Evolutionary conservation across 768 basidiomycete genomes (phyloP), one percentile per base, ranked within the genome.

Genomic region (Hygrocybe coccinea): DNA sequence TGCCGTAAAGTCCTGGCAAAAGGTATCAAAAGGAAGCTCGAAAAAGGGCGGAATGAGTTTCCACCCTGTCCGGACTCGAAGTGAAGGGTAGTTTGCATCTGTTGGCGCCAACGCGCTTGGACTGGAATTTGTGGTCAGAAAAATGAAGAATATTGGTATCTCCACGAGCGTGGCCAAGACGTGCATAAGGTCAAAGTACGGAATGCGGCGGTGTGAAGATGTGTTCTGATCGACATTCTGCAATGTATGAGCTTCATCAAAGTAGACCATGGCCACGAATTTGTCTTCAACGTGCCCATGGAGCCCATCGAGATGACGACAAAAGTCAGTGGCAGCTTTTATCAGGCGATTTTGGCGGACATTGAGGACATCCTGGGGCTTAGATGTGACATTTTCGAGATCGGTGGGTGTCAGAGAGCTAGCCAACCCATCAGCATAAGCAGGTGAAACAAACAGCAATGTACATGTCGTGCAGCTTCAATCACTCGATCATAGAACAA

Each of bases 241-340:
- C 50, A 51, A 22, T 22, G 50, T 36, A 51, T 51, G 50, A 17
- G 50, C 50, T 51, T 51, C 50, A 22, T 51, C 50, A 36, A 51
- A 51, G 34, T 51, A 51, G 25, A 51, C 50, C 10, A 51, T 33
- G 3, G 50, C 50, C 35, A 36, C 25, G 33, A 51, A 14, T 36
- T 36, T 12, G 4, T 17, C 10, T 9, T 22, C 34, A 36, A 36
- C 22, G 50, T 29, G 14, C 25, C 50, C 50, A 36, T 51, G 50
- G 15, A 51, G 50, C 34, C 17, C 25, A 14, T n/a, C 33, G 50
- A 51, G 50, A 51, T 25, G 35, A 51, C 17, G 17, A 51, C 14
- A 14, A 51, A 51, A 51, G 34, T 3, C 50, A 7, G 3, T 8
- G 34, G 50, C 50, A 5, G 50, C 50, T 25, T n/a, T 51, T 11